Conservation (phyloP, 169 alveolate genomes). For the Besnoitia besnoiti region DNA sequence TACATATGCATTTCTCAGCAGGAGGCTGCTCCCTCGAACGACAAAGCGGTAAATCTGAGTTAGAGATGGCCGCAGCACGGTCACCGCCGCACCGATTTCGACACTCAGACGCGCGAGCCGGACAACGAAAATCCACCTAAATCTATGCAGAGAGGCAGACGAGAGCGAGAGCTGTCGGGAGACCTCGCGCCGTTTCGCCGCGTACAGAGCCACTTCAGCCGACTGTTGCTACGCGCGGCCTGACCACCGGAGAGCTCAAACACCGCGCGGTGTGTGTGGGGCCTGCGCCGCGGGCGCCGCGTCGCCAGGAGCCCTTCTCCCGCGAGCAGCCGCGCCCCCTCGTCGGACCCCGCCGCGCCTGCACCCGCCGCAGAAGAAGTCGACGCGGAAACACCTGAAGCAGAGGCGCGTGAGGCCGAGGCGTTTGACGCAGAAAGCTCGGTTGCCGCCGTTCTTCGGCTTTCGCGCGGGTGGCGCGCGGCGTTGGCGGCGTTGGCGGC, state of each 20-base stretch:
- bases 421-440: too few relatives aligned
- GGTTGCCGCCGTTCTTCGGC: too few relatives aligned
- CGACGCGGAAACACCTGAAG: not conserved
- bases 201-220: slow-evolving; percentile 26
- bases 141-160: not conserved
- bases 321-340: not conserved
- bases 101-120: too few relatives aligned
- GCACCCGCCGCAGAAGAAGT: not conserved
- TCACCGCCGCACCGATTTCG: too few relatives aligned
- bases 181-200: not conserved
- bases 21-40: too few relatives aligned
- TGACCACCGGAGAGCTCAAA: slow-evolving; percentile 13
- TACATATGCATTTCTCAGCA: too few relatives aligned
- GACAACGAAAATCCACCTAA: too few relatives aligned
- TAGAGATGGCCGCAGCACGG: too few relatives aligned
- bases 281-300: not conserved
- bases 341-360: not conserved
- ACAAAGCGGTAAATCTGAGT: too few relatives aligned
- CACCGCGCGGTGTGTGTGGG: slow-evolving; percentile 31
- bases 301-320: not conserved
- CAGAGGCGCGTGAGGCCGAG: not conserved
- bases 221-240: not conserved
- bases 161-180: not conserved
- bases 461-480: not conserved
- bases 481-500: too few relatives aligned